Conservation (phyloP, 345 rosid species). For the Carallia brachiata region DNA sequence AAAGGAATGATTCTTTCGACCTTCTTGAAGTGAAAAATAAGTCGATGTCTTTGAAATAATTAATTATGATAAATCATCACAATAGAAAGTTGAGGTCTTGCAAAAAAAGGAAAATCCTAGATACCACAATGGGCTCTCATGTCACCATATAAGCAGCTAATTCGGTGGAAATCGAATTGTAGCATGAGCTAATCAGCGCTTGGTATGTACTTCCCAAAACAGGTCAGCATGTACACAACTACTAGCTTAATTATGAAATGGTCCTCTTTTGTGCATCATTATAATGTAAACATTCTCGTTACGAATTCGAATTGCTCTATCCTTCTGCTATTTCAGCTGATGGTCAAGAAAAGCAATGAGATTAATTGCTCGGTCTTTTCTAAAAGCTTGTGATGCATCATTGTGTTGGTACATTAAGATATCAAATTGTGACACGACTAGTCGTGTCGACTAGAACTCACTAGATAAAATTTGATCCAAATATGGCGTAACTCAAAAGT, state of each 20-base stretch:
- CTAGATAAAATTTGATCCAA: too few species aligned
- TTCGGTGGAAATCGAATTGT: background rate
- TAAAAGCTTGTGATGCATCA: background rate
- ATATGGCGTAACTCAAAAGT: too few species aligned
- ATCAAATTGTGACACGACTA: background rate
- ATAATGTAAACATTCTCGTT: background rate
- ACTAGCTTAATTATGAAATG: too few species aligned
- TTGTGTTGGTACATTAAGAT: too few species aligned
- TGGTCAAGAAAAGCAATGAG: background rate
- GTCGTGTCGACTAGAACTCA: too few species aligned
- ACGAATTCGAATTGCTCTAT: background rate
- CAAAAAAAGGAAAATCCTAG: background rate
- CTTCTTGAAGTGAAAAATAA: background rate
- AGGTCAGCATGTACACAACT: too few species aligned
- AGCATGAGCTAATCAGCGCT: background rate
- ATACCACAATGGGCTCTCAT: background rate
- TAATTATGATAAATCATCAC: background rate
- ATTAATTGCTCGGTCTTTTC: background rate
- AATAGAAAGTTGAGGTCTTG: background rate
- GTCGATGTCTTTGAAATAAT: background rate
- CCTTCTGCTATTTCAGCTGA: slow-evolving; percentile 9
- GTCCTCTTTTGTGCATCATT: background rate
- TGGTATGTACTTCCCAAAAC: too few species aligned
- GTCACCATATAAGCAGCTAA: background rate
- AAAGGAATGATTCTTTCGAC: too few species aligned